Base-by-base conservation (phyloP, 352 stramenopile species). In the Globisporangium cylindrosporum region DNA sequence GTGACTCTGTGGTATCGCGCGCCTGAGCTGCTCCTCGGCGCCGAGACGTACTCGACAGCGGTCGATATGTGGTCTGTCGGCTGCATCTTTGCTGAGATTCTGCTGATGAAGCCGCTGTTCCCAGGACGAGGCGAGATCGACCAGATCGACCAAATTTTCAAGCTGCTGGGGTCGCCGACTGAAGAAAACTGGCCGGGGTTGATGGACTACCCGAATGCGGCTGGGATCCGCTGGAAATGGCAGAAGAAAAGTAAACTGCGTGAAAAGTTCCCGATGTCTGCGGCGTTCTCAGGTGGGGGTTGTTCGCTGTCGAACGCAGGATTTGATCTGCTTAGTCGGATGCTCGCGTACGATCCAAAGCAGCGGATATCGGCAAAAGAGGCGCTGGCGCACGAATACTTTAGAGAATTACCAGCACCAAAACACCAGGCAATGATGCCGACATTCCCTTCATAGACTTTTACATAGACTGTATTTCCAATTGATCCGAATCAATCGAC, bases 1-100 rank as follows among this genome's bases (percentile, higher is more conserved):
- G 90, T 98, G 3, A 99, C 96, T 10, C 72, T 98, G 4, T 98
- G 93, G 93, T 99, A 99, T 73, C 81, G 96, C 20, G 77, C 92
- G 18, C 95, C 95, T 4, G 96, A 99, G 79, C 71, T 99, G 10
- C 72, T 98, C 20, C 84, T 99, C 38, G 97, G 97, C 9, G 85
- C 91, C 32, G 88, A 78, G 25, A 79, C 79, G 36, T 99, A 99
- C 83, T 96, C 92, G 18, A 97, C 94, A 3, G 85, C 92, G 1
- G 89, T 99, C 2, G 97, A 99, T 74, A 97, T 99, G 79, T 99
- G 97, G 97, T 98, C 90, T 1, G 86, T 92, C 48, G 96, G 97
- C 15, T 98, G 95, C 66, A 98, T 99, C 69, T 98, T 99, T 73
- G 93, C 92, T 1, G 97, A 99, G 81, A 86, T 99, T 27, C 73